Base-by-base conservation (phyloP, 805 yeast species). In the Isabelozyma gotoi region DNA sequence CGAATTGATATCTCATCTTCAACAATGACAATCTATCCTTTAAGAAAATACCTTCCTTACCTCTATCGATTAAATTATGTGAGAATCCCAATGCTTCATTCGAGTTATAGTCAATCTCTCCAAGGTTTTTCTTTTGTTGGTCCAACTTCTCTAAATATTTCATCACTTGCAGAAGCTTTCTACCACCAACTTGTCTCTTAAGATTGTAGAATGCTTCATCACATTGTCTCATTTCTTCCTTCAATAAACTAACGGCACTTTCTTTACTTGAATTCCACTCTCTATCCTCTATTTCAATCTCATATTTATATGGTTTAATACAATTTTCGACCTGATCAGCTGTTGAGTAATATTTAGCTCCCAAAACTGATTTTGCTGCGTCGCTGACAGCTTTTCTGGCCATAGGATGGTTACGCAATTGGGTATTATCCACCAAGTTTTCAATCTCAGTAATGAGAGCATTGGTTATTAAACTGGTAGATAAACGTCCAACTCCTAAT, bases 291-390 rank as follows among this genome's bases (percentile, higher is more conserved):
- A 94, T 80, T 58, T 94, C 99, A 46, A 94, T 91, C 59, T 94
- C 99, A 62, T 92, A 94, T 68, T 94, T 94, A 71, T 85, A 94
- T 2, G 99, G 99, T 62, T 94, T 94, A 57, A 94, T 92, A 68
- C 98, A 91, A 64, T 95, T 94, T 58, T 94, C 99, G 5, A 94
- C 98, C 63, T 94, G 99, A 62, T 95, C 99, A 0, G 99, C 96
- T 0, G 99, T 92, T 1, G 96, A 84, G 50, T 83, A 88, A 60
- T 78, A 94, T 50, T 92, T 81, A 19, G 86, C 69, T 49, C 83
- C 83, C 48, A 94, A 71, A 5, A 94, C 96, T 18, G 82, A 72
- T 24, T 79, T 76, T 0, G 97, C 96, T 2, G 97, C 96, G 33
- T 89, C 96, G 41, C 78, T 80, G 7, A 94, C 90, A 2, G 88